phyloP scores from a whole-genome alignment of 257 asterid genomes.

The Salvia rosmarinus region DNA sequence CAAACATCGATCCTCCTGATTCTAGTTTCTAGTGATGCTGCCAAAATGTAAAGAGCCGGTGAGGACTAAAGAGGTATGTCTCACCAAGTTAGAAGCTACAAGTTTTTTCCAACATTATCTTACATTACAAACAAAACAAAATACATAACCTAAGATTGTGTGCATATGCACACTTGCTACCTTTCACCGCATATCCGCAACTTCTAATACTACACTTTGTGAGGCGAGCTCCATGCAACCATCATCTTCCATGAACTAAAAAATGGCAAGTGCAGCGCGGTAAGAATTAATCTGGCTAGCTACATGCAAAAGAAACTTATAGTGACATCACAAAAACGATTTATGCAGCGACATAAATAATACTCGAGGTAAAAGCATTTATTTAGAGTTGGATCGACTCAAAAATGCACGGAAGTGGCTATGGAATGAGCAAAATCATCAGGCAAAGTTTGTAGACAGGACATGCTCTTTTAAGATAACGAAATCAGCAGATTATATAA shows the following conservation, averaged over 20 bases:
- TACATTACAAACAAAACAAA: slow-evolving; percentile 25
- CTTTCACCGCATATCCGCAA: slow-evolving; percentile 27
- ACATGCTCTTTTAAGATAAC: neutral
- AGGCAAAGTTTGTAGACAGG: neutral
- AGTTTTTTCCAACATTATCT: slow-evolving; percentile 6
- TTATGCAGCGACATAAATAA: neutral
- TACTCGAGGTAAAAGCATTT: neutral
- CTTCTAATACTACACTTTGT: slow-evolving; percentile 10
- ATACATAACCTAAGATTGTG: neutral
- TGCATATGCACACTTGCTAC: slow-evolving; percentile 22
- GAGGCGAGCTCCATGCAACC: slow-evolving; percentile 25
- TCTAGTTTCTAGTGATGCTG: neutral
- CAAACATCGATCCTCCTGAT: slow-evolving; percentile 17
- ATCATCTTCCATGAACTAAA: slow-evolving; percentile 31
- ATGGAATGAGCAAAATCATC: no score
- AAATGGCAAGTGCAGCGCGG: neutral
- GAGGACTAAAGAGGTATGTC: slow-evolving; percentile 19
- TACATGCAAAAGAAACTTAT: neutral
- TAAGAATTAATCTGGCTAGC: slow-evolving; percentile 11
- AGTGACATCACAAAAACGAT: neutral
- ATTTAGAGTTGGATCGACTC: neutral
- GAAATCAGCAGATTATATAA: neutral
- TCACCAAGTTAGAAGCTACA: slow-evolving; percentile 27
- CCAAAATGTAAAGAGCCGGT: slow-evolving; percentile 15
- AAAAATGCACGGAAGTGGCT: neutral